Evolutionary conservation across 768 basidiomycete species (phyloP).

Genomic region (Suillus luteus): DNA sequence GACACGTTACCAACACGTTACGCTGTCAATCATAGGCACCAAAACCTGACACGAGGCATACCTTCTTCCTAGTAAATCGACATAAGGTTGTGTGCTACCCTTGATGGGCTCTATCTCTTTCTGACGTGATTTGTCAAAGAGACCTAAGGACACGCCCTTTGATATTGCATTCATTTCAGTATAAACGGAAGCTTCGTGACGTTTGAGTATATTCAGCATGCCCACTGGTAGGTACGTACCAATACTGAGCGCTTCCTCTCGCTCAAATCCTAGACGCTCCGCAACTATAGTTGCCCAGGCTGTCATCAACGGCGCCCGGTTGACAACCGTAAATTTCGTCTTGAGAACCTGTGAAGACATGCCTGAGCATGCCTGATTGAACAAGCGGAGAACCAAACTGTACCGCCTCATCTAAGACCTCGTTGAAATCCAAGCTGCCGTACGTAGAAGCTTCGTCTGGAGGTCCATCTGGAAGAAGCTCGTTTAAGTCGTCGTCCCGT

Average conservation of each 20-base stretch:
- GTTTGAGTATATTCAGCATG: background rate
- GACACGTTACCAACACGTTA: background rate
- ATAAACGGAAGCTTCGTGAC: conserved; percentile 75
- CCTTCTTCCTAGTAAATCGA: conserved; percentile 83
- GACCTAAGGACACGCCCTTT: conserved; percentile 83
- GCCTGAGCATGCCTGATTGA: conserved; percentile 4
- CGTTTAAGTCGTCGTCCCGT: conserved; percentile 49
- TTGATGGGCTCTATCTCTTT: conserved; percentile 55
- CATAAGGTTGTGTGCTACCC: conserved; percentile 75
- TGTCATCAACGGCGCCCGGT: conserved; percentile 93
- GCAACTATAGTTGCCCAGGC: conserved; percentile 91
- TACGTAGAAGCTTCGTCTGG: conserved; percentile 50
- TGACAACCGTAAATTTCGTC: conserved; percentile 66
- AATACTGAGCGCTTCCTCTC: conserved; percentile 90
- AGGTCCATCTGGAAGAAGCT: conserved; percentile 55
- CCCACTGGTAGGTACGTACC: conserved; percentile 46
- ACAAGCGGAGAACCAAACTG: background rate
- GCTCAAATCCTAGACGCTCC: conserved; percentile 81
- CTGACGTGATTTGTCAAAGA: conserved; percentile 60
- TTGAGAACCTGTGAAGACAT: conserved; percentile 51
- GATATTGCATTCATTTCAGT: conserved; percentile 90
- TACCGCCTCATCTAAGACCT: conserved; percentile 65
- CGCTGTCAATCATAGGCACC: background rate
- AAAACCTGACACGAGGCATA: conserved; percentile 29
- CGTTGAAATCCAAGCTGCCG: conserved; percentile 69